Evolutionary conservation across 1,284 basidiomycete species (phyloP), one percentile per base, ranked within the genome.

Genomic region (Cutaneotrichosporon daszewskae): DNA sequence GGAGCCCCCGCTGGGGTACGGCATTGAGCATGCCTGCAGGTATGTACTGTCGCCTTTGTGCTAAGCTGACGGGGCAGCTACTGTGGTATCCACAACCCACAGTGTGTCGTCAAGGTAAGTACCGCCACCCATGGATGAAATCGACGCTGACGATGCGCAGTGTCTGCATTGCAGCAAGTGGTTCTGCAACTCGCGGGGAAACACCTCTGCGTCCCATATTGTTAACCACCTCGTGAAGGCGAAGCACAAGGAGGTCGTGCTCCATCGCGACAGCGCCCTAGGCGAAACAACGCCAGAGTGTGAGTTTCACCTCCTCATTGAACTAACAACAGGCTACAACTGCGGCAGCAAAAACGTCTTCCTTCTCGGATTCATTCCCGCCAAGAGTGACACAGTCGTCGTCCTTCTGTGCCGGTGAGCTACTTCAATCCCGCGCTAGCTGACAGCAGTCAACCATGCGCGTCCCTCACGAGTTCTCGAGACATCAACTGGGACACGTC

Each of bases 261-360:
- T 99, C 35, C 95, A 99, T 66, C 85, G 86, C 42, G 92, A 98
- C 60, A 87, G 86, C 45, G 89, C 92, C 2, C 77, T 99, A 1
- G 95, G 95, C 5, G 95, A 98, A 70, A 98, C 94, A 0, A 86
- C 87, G 0, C 95, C 95, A 0, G 95, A 99, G 72, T 94, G 89
- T 70, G 47, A 61, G 68, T 25, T 28, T 1, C 10, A 5, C 26
- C 2, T 11, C n/a, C 2, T n/a, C 3, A 12, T 9, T 4, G 24
- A 35, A 33, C 43, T 75, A 66, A 51, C 27, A 8, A 2, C 40
- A 71, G 69, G 69, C 72, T 99, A 98, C 76, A 92, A 94, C 66
- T 99, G 95, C 64, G 95, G 95, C n/a, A 91, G 87, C 74, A 97
- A 97, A 74, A 99, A 99, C 58, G 94, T 96, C 20, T 99, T 99